Evolutionary conservation across 345 rosid genomes (phyloP), one percentile per base, ranked within the genome.

Genomic region (Citrus unshiu): DNA sequence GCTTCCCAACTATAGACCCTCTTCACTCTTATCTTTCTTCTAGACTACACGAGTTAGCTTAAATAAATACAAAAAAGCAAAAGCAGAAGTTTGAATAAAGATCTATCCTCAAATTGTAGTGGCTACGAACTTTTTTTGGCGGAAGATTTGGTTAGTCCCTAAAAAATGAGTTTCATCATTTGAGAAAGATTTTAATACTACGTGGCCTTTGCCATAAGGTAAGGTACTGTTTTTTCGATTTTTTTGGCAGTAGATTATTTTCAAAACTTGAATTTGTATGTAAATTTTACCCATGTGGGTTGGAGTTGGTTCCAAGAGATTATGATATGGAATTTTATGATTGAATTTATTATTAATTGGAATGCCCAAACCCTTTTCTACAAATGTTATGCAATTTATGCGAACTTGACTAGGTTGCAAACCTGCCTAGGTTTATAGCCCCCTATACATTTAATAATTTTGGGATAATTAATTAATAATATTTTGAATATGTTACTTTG

Each of bases 151-250:
- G 88, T 78, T 91, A 87, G 91, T 81, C 78, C 14, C 32, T 90
- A 56, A 84, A 84, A 78, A 82, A 88, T 30, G 90, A 91, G 76
- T 87, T 86, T 80, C 86, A 73, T 72, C 89, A 86, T 67, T 78
- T 91, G 85, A 88, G 92, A 81, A 91, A 85, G 82, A 60, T 85
- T 34, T 86, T 86, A 6, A 80, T 90, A 82, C 93, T 88, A 75
- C 84, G 88, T 18, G 92, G 91, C 78, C 92, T 91, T 80, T 88
- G 91, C 83, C 87, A 87, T 79, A 89, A 88, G 87, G 93, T 81
- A 89, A 89, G 84, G 88, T 88, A 85, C 3, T 59, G 12, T 56
- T 40, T 29, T 79, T 73, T 76, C 69, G 54, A 22, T 21, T 64
- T 6, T 32, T 81, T 56, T 71, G 65, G 60, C 67, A 68, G 5